A percentile compares a stretch with the other conserved stretches of the same genome.
Evolutionary conservation across 2,329 filamentous ascomycete genomes (phyloP).

Genomic region (Knufia fluminis): DNA sequence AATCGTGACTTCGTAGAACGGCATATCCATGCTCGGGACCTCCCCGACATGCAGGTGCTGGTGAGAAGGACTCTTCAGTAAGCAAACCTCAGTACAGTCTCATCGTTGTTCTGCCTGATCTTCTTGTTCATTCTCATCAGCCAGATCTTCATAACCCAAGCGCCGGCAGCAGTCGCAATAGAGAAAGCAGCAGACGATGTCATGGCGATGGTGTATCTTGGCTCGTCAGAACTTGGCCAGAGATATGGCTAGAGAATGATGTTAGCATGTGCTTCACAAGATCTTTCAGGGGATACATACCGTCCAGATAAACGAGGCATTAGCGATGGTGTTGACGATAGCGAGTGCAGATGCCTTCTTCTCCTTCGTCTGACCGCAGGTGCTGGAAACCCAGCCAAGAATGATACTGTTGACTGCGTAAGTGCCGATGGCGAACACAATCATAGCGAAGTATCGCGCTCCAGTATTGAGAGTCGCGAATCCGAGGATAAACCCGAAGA

Average conservation of each 20-base stretch:
- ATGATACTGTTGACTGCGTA: conserved; percentile 34
- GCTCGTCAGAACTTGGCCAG: conserved; percentile 13
- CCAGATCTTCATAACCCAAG: conserved; percentile 13
- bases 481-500: conserved; percentile 27
- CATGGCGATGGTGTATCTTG: conserved; percentile 18
- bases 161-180: conserved; percentile 5
- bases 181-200: conserved; percentile 12
- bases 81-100: conserved; percentile 10
- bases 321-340: conserved; percentile 35
- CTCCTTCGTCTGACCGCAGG: conserved; percentile 34
- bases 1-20: too few relatives aligned
- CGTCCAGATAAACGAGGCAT: conserved; percentile 17
- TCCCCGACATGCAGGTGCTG: too few relatives aligned
- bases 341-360: conserved; percentile 36
- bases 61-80: conserved; percentile 3
- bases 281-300: conserved; percentile 3
- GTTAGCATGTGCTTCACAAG: neutral
- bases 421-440: conserved; percentile 28
- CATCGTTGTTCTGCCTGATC: conserved; percentile 9
- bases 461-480: conserved; percentile 25
- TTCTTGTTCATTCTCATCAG: conserved; percentile 10
- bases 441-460: conserved; percentile 26
- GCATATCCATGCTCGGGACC: too few relatives aligned
- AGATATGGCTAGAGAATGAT: conserved; percentile 8
- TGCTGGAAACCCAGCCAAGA: conserved; percentile 35